These are phyloP conservation scores for Yamadazyma laniorum DNA, from an alignment of 805 yeast genomes.

Conservation along the genomic window DNA sequence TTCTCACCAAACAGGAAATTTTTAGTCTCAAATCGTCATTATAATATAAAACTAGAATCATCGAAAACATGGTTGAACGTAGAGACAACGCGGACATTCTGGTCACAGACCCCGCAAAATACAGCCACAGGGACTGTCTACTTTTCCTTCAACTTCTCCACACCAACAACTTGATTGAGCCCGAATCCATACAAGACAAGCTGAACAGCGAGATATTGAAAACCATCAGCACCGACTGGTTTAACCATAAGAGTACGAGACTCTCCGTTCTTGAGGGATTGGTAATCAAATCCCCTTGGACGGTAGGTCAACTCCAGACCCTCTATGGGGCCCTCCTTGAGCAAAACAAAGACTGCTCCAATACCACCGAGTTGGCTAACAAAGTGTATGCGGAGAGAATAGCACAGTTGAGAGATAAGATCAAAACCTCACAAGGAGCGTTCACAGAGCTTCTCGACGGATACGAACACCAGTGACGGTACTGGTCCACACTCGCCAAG, in stretches of 20 bases:
- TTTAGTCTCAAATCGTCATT: too few relatives aligned
- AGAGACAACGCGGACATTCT: background rate
- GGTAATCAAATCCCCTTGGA: conserved; percentile 15
- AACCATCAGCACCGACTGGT: conserved; percentile 29
- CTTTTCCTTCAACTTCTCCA: conserved; percentile 40
- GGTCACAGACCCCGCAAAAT: conserved; percentile 9
- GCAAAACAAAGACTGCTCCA: conserved; percentile 22
- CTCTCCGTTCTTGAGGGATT: conserved; percentile 21
- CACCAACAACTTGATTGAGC: conserved; percentile 28
- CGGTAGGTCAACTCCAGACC: conserved; percentile 18
- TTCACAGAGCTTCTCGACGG: conserved; percentile 17
- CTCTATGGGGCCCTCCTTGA: conserved; percentile 29
- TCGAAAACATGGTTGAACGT: background rate
- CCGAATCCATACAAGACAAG: conserved; percentile 15
- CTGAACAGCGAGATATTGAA: conserved; percentile 14
- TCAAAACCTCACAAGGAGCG: conserved; percentile 23
- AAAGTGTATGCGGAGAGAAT: conserved; percentile 29
- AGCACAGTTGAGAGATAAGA: conserved; percentile 28
- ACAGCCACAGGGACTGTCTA: conserved; percentile 30
- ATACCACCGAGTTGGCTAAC: conserved; percentile 42
- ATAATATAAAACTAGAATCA: too few relatives aligned
- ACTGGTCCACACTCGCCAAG: too few relatives aligned
- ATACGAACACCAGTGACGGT: background rate
- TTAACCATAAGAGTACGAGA: conserved; percentile 25
- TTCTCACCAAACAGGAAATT: too few relatives aligned